These are phyloP conservation scores for Nakataea oryzae DNA, from an alignment of 2,329 filamentous ascomycete genomes.

Conservation along the genomic window DNA sequence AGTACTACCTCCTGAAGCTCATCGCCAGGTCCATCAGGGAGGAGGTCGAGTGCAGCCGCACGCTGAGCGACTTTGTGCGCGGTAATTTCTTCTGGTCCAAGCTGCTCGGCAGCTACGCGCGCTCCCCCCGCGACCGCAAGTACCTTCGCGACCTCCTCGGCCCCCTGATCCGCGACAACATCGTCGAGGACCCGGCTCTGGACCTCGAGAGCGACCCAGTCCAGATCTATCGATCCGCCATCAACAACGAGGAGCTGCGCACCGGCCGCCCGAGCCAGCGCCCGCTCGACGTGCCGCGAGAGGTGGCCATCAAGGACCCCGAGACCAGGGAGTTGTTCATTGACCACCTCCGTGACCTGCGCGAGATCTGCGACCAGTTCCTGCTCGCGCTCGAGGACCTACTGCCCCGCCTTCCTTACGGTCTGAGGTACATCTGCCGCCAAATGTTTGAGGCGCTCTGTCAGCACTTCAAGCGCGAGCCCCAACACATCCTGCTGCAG, in stretches of 20 bases:
- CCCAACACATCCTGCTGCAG: constrained; percentile 68
- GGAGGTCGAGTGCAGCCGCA: constrained; percentile 64
- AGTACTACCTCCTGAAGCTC: constrained; percentile 91
- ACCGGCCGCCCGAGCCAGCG: constrained; percentile 77
- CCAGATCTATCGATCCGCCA: constrained; percentile 90
- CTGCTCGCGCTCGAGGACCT: constrained; percentile 73
- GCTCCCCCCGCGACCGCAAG: constrained; percentile 84
- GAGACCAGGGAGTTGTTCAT: constrained; percentile 92
- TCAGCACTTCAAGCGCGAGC: constrained; percentile 69
- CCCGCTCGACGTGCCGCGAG: constrained; percentile 74
- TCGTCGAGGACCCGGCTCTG: constrained; percentile 81
- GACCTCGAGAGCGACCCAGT: constrained; percentile 95
- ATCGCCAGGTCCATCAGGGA: constrained; percentile 75
- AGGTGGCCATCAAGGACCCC: constrained; percentile 89
- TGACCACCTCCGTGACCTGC: constrained; percentile 82
- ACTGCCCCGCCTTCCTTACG: constrained; percentile 83
- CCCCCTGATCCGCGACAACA: constrained; percentile 77
- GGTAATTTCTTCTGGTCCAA: constrained; percentile 92
- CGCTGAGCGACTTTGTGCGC: constrained; percentile 75
- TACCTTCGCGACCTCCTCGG: constrained; percentile 82
- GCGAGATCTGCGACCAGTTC: constrained; percentile 90
- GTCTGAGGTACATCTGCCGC: constrained; percentile 76
- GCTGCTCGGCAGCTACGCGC: constrained; percentile 75
- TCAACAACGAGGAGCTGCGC: constrained; percentile 94
- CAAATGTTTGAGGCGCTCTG: constrained; percentile 75